Evolutionary conservation across 1,284 basidiomycete genomes (phyloP), one percentile per base, ranked within the genome.

Genomic region (Naganishia sp.): DNA sequence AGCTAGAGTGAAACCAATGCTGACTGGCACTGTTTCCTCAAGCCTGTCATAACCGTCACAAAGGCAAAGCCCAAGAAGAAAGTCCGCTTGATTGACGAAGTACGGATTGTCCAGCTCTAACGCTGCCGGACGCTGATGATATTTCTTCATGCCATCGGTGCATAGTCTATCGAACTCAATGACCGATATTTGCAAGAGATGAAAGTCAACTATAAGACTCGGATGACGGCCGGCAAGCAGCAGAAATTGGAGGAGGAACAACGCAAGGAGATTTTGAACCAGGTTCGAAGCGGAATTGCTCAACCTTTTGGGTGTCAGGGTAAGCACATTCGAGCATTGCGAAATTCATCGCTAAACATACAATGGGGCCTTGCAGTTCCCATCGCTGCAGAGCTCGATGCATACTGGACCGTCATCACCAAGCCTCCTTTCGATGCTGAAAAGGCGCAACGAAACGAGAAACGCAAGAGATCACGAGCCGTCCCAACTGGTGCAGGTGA

Each of bases 161-260:
- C 41, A 1, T 21, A 57, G 63, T 47, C 54, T 17, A 56, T 65
- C 35, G 63, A 65, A 31, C 45, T 56, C 21, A 43, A 53, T 28
- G 42, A 32, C 10, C 54, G 56, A 42, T 54, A 65, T 43, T 28
- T 51, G 18, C 32, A 41, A 28, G 45, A 10, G 32, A 65, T 65
- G 63, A 55, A 56, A 35, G 41, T n/a, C 28, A 57, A 55, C 55
- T 65, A 63, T 35, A 55, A 53, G 51, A 46, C 25, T 43, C 61
- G 61, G 18, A 63, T 63, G 61, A 32, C 39, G 0, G 39, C 35
- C 28, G 42, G 28, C 10, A 42, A 41, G 15, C 31, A 54, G n/a
- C 51, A 63, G 10, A 55, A 45, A 45, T 28, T 53, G 2, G 28
- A 13, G 13, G 43, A 63, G 15, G 61, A 53, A 21, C 39, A 35